A percentile compares a stretch with the other conserved stretches of the same genome.
phyloP scores from a whole-genome alignment of 352 stramenopile species.

The Pythium diclinum region DNA sequence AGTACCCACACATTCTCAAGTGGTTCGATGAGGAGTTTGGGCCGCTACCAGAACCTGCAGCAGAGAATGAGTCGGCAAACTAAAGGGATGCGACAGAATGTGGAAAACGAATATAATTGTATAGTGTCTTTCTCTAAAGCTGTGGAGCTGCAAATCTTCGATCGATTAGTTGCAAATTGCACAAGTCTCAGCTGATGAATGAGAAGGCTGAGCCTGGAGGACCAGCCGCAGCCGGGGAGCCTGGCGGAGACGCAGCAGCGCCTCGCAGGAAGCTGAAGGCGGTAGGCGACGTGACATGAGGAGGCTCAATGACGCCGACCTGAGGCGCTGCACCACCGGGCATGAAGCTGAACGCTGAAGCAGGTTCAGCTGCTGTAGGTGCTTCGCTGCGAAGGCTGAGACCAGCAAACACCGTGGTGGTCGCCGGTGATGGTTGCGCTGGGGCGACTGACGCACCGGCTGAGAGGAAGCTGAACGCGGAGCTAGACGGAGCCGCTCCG shows the following conservation, averaged over 20 bases:
- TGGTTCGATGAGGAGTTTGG: slow-evolving; percentile 26
- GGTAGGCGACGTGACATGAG: slow-evolving; percentile 46
- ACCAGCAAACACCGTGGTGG: slow-evolving; percentile 51
- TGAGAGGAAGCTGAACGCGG: slow-evolving; percentile 28
- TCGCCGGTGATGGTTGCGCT: background rate
- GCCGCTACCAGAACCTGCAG: background rate
- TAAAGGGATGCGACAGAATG: background rate
- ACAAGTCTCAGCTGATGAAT: slow-evolving; percentile 20
- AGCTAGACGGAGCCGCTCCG: slow-evolving; percentile 19
- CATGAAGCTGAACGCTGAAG: slow-evolving; percentile 55
- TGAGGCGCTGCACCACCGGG: slow-evolving; percentile 26
- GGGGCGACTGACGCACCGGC: background rate
- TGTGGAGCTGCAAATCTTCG: background rate
- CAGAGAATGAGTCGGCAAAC: background rate
- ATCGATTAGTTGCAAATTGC: background rate
- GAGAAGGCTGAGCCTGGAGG: slow-evolving; percentile 25
- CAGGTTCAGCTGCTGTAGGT: slow-evolving; percentile 29
- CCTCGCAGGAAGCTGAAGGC: slow-evolving; percentile 58
- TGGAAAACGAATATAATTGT: slow-evolving; percentile 6
- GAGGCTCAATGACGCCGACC: slow-evolving; percentile 29
- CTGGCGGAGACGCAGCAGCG: slow-evolving; percentile 32
- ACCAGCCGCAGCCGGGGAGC: slow-evolving; percentile 15
- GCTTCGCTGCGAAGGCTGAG: slow-evolving; percentile 38
- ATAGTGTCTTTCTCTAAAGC: slow-evolving; percentile 10
- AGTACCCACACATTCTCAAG: slow-evolving; percentile 20